These are phyloP conservation scores for Pueraria montana DNA, from an alignment of 306 rosid species.

Conservation along the genomic window DNA sequence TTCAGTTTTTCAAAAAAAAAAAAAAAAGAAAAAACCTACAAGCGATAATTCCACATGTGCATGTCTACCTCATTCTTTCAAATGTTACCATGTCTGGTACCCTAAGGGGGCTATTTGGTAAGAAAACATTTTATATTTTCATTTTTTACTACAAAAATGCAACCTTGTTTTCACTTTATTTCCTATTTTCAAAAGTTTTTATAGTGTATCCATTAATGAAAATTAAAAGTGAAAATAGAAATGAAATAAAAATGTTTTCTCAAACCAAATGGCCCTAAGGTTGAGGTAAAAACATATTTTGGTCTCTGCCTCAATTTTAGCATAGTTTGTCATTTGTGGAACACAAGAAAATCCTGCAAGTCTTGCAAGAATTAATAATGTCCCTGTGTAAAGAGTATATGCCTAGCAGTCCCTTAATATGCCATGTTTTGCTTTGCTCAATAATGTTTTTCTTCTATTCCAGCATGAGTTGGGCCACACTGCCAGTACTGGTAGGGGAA, in stretches of 20 bases:
- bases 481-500: slow-evolving; percentile 82
- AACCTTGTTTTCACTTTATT: neutral
- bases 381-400: neutral
- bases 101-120: neutral
- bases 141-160: neutral
- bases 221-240: neutral
- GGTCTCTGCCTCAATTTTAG: neutral
- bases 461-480: slow-evolving; percentile 81
- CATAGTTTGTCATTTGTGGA: slow-evolving; percentile 21
- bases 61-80: neutral
- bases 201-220: neutral
- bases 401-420: slow-evolving; percentile 21
- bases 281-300: neutral
- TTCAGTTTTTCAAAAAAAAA: neutral
- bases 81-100: neutral
- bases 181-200: neutral
- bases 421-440: neutral
- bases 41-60: neutral
- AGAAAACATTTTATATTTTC: neutral
- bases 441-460: slow-evolving; percentile 33
- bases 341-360: slow-evolving; percentile 12
- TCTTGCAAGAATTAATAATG: slow-evolving; percentile 11
- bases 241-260: neutral
- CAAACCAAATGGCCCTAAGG: neutral
- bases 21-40: neutral